A percentile compares a stretch with the other conserved stretches of the same genome.
These are phyloP conservation scores for Wickerhamia fluorescens DNA, from an alignment of 805 yeast genomes.

Conservation along the genomic window DNA sequence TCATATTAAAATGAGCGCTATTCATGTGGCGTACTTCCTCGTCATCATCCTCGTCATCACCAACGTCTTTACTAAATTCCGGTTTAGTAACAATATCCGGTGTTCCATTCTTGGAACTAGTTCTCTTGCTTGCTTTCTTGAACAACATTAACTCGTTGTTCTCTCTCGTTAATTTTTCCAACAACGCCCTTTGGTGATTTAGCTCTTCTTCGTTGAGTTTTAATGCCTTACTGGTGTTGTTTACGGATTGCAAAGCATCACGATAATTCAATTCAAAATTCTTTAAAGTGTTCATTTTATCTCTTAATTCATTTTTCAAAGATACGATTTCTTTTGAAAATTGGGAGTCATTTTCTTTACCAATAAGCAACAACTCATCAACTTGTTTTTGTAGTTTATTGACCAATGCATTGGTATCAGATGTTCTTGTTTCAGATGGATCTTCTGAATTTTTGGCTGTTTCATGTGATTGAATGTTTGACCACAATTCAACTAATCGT, in stretches of 20 bases:
- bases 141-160: slow-evolving; percentile 59
- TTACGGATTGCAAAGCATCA: slow-evolving; percentile 63
- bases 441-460: slow-evolving; percentile 2
- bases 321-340: slow-evolving; percentile 23
- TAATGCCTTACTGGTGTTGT: slow-evolving; percentile 69
- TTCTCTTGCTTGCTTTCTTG: slow-evolving; percentile 36
- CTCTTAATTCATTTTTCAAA: slow-evolving; percentile 26
- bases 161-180: slow-evolving; percentile 54
- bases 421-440: slow-evolving; percentile 6
- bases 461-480: slow-evolving; percentile 6
- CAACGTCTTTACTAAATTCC: slow-evolving; percentile 9
- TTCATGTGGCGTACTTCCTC: slow-evolving; percentile 13
- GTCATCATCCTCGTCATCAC: slow-evolving; percentile 18
- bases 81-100: slow-evolving; percentile 10
- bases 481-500: slow-evolving; percentile 29
- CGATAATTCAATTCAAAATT: slow-evolving; percentile 59
- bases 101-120: slow-evolving; percentile 21
- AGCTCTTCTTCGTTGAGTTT: slow-evolving; percentile 68
- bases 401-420: slow-evolving; percentile 20
- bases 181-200: slow-evolving; percentile 47
- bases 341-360: slow-evolving; percentile 29
- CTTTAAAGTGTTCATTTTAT: slow-evolving; percentile 23
- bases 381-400: slow-evolving; percentile 46
- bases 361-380: slow-evolving; percentile 45
- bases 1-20: slow-evolving; percentile 60